A percentile compares a stretch with the other conserved stretches of the same genome.
Conservation (phyloP, 352 stramenopile genomes). For the Phytophthora cryptogea region DNA sequence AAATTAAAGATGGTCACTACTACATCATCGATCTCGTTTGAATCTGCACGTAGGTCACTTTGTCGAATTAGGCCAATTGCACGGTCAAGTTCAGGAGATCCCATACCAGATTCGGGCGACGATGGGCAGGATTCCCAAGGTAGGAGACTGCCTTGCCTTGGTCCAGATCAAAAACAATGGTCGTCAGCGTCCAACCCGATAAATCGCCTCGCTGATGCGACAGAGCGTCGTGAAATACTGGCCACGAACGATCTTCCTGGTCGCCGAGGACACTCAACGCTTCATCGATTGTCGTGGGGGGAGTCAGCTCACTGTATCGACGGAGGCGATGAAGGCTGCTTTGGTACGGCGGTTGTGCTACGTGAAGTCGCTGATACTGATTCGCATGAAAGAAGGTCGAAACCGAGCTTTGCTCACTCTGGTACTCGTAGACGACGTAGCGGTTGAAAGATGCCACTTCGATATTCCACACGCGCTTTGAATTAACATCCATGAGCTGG, state of each 20-base stretch:
- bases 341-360: conserved; percentile 62
- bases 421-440: conserved; percentile 48
- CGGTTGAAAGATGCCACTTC: conserved; percentile 71
- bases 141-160: conserved; percentile 51
- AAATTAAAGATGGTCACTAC: neutral
- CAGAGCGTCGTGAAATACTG: conserved; percentile 64
- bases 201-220: conserved; percentile 65
- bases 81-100: conserved; percentile 48
- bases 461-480: conserved; percentile 62
- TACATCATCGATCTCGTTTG: too few species aligned
- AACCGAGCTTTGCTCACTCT: conserved; percentile 15
- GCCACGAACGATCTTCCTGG: conserved; percentile 59
- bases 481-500: conserved; percentile 70
- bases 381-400: conserved; percentile 72
- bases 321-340: conserved; percentile 71
- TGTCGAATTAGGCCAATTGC: neutral
- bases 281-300: conserved; percentile 44
- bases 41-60: too few species aligned
- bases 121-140: conserved; percentile 45
- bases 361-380: conserved; percentile 71
- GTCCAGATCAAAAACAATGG: conserved; percentile 65
- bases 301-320: conserved; percentile 56
- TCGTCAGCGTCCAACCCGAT: conserved; percentile 74
- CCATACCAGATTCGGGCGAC: too few species aligned
- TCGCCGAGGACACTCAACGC: conserved; percentile 68